These are phyloP conservation scores for Sporothrix globosa DNA, from an alignment of 2,329 filamentous ascomycete species.

Conservation along the genomic window DNA sequence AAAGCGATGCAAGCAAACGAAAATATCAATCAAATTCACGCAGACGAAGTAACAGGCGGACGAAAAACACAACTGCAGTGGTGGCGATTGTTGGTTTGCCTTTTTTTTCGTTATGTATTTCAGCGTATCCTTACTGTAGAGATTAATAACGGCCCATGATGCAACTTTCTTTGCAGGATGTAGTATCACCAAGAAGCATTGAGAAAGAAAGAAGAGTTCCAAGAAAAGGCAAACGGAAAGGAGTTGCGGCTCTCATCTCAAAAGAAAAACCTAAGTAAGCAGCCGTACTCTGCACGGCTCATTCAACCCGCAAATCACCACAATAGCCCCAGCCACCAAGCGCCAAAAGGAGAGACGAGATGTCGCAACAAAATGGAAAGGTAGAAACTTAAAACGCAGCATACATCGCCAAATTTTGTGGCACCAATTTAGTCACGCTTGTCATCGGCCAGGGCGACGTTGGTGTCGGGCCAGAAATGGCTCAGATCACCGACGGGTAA, in stretches of 20 bases:
- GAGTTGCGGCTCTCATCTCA: not conserved
- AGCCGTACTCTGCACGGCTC: not conserved
- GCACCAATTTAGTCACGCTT: conserved; percentile 24
- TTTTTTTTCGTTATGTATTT: conserved; percentile 4
- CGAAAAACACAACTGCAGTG: not conserved
- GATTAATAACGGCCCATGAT: not conserved
- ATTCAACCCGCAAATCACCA: not conserved
- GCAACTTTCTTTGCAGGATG: not conserved
- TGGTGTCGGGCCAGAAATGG: conserved; percentile 51
- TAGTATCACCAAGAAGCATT: not conserved
- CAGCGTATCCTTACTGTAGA: not conserved
- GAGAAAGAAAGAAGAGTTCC: not conserved
- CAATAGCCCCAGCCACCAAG: not conserved
- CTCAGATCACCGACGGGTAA: conserved; percentile 57
- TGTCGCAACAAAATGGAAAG: not conserved
- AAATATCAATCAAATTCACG: not conserved
- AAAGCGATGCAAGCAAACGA: too few species aligned
- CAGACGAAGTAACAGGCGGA: not conserved
- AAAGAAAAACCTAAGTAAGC: not conserved
- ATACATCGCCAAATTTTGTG: not conserved
- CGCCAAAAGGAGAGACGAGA: not conserved
- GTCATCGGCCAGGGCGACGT: conserved; percentile 39
- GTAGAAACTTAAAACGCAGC: not conserved
- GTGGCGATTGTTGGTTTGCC: conserved; percentile 13
- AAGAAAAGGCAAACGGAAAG: not conserved